A percentile compares a stretch with the other conserved stretches of the same genome.
Evolutionary conservation across 768 basidiomycete genomes (phyloP).

Genomic region (Tephrocybe rancida): DNA sequence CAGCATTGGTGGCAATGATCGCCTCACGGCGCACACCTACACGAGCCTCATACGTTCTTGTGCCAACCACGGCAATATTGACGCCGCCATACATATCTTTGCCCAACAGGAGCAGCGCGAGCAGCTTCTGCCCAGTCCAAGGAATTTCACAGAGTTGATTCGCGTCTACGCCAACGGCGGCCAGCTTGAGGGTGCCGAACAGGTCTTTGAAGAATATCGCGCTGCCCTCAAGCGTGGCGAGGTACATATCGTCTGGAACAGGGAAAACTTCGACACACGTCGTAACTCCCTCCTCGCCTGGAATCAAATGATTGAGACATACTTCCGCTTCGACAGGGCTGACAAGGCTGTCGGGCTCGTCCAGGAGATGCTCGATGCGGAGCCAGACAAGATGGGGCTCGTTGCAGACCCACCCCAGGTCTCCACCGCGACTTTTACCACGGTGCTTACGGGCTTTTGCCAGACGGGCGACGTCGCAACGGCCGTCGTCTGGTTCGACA

Average conservation of each 20-base stretch:
- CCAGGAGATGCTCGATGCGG: conserved; percentile 67
- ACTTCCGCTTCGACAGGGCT: conserved; percentile 65
- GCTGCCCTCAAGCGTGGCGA: conserved; percentile 38
- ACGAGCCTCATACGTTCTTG: conserved; percentile 61
- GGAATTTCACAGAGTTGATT: conserved; percentile 58
- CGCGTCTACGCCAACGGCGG: conserved; percentile 54
- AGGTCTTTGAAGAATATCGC: conserved; percentile 66
- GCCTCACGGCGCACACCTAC: conserved; percentile 45
- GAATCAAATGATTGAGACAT: conserved; percentile 77
- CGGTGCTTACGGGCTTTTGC: conserved; percentile 69
- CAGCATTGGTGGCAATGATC: conserved; percentile 30
- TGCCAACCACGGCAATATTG: conserved; percentile 55
- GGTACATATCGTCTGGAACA: conserved; percentile 32
- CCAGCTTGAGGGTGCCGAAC: conserved; percentile 49
- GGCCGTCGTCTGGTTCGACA: conserved; percentile 73
- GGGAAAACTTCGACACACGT: neutral
- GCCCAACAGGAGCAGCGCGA: conserved; percentile 55
- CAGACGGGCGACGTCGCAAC: conserved; percentile 58
- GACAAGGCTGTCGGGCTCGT: conserved; percentile 67
- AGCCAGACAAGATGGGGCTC: conserved; percentile 34
- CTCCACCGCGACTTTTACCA: conserved; percentile 62
- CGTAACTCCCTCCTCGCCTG: conserved; percentile 53
- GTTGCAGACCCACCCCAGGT: conserved; percentile 54
- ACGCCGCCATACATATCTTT: conserved; percentile 67
- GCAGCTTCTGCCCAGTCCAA: conserved; percentile 31